Evolutionary conservation across 2,329 filamentous ascomycete species (phyloP).

Genomic region (Aureobasidium subglaciale): DNA sequence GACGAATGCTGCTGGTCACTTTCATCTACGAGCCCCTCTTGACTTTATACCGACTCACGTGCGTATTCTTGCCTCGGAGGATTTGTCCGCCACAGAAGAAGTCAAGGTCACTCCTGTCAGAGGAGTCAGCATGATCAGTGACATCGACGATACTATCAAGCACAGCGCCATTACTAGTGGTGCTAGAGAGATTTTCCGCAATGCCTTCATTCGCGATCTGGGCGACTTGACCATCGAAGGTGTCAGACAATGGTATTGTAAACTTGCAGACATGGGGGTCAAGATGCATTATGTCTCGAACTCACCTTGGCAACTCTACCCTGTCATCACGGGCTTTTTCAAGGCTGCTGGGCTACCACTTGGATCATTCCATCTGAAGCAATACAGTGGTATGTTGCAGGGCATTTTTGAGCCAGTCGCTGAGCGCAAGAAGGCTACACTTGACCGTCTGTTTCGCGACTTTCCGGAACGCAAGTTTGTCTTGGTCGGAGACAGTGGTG

Average conservation of each 20-base stretch:
- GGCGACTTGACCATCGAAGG: slow-evolving; percentile 76
- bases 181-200: slow-evolving; percentile 89
- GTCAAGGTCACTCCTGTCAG: slow-evolving; percentile 68
- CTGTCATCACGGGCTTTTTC: slow-evolving; percentile 80
- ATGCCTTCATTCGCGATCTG: slow-evolving; percentile 86
- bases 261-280: slow-evolving; percentile 71
- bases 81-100: slow-evolving; percentile 71
- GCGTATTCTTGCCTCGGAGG: slow-evolving; percentile 76
- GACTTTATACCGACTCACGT: slow-evolving; percentile 89
- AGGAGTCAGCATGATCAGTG: slow-evolving; percentile 89
- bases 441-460: slow-evolving; percentile 79
- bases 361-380: slow-evolving; percentile 90
- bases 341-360: slow-evolving; percentile 69
- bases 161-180: slow-evolving; percentile 84
- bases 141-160: slow-evolving; percentile 97
- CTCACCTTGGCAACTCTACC: slow-evolving; percentile 95
- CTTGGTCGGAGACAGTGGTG: slow-evolving; percentile 88
- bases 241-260: slow-evolving; percentile 81
- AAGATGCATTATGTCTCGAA: slow-evolving; percentile 98
- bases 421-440: slow-evolving; percentile 81
- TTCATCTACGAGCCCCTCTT: slow-evolving; percentile 68
- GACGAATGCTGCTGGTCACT: slow-evolving; percentile 87
- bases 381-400: slow-evolving; percentile 94
- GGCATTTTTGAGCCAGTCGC: slow-evolving; percentile 97
- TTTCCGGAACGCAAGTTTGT: slow-evolving; percentile 88